Base-by-base conservation (phyloP, 306 rosid genomes). In the Oxytropis ochrocephala region DNA sequence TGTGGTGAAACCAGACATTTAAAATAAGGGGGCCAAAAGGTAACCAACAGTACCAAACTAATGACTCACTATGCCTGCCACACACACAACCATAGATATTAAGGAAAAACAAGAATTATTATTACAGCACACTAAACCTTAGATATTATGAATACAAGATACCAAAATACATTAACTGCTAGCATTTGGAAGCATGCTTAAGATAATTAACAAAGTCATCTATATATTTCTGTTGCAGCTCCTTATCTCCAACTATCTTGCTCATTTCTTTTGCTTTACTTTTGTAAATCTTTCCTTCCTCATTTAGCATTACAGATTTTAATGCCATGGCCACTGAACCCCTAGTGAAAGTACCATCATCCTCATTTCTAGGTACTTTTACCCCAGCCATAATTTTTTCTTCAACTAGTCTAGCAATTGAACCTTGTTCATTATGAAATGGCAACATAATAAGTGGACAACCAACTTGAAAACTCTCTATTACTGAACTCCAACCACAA, bases 221-320 rank as follows among this genome's bases (percentile, higher is more conserved):
- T 7, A 75, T 32, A 67, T 71, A 80, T 2, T 62, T 62, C 12
- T 62, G 52, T 5, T 41, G 52, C 18, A 62, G 4, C 36, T 19
- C 36, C 11, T 41, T 62, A 36, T 62, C 68, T 13, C 51, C 21
- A 62, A 62, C 9, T 61, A 61, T 61, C 67, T 39, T 61, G 13
- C 61, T 49, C 64, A 69, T 56, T 39, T 75, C 81, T 30, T 76
- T 48, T 11, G 85, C 74, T 3, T 43, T 67, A 0, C 78, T 82
- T 13, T 78, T 67, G 65, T 74, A 81, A 24, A 6, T 47, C 39
- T 61, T 65, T 10, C 87, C 87, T 43, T 60, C 82, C 8, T 80
- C 79, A 5, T 68, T 42, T 35, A 78, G n/a, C 59, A 86, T 33
- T 27, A 83, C 59, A 27, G 69, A 6, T 48, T 70, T 78, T 64